Conservation (phyloP, 768 basidiomycete species). For the Boletales sp. region DNA sequence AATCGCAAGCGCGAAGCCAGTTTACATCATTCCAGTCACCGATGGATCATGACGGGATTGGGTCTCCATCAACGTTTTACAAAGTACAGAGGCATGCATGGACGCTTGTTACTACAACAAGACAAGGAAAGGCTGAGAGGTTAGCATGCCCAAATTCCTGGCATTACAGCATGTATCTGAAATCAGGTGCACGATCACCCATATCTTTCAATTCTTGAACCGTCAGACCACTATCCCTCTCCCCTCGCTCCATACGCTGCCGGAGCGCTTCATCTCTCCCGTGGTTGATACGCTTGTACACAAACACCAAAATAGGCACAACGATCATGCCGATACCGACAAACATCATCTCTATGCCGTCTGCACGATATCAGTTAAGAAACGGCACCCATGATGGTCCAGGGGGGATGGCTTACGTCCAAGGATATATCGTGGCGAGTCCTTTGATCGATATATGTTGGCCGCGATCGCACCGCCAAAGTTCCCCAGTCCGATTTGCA, state of each 20-base stretch:
- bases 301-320: conserved; percentile 44
- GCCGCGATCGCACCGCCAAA: conserved; percentile 61
- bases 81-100: too few relatives aligned
- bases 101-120: too few relatives aligned
- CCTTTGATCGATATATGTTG: conserved; percentile 58
- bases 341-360: conserved; percentile 65
- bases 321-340: conserved; percentile 59
- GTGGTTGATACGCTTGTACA: conserved; percentile 55
- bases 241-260: conserved; percentile 15
- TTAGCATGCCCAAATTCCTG: background rate
- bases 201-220: conserved; percentile 29
- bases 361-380: conserved; percentile 25
- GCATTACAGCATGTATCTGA: conserved; percentile 48
- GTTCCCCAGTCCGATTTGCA: conserved; percentile 53
- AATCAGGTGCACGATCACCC: conserved; percentile 63
- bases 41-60: too few relatives aligned
- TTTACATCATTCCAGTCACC: too few relatives aligned
- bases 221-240: conserved; percentile 11
- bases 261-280: conserved; percentile 38
- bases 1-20: too few relatives aligned
- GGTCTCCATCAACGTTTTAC: too few relatives aligned
- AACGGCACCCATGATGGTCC: background rate
- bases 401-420: conserved; percentile 47
- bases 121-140: too few relatives aligned
- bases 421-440: conserved; percentile 56